Base-by-base conservation (phyloP, 768 basidiomycete genomes). In the Crassisporium funariophilum region DNA sequence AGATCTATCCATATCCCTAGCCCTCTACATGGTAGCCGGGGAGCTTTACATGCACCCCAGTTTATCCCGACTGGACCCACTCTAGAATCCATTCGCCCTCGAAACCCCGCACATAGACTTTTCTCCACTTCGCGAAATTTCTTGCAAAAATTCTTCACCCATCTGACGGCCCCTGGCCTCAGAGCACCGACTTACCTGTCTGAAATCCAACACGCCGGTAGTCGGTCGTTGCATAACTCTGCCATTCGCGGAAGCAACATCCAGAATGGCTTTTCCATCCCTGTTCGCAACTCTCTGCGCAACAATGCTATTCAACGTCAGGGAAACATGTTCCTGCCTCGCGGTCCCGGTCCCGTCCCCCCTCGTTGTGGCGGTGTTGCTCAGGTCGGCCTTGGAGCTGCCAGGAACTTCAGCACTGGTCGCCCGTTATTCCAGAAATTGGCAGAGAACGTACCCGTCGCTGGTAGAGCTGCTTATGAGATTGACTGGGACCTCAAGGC, bases 341-440 rank as follows among this genome's bases (percentile, higher is more conserved):
- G 75, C n/a, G 74, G 77, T 5, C 72, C 79, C 12, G 50, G 61
- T 2, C 61, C 70, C 11, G 53, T 67, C 11, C 64, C 78, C 2
- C 80, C 81, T 6, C 55, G 56, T 15, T 58, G 13, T 46, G 62
- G 62, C 22, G 61, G 65, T 65, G 78, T 86, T 21, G 64, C 78
- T 0, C 84, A 89, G 50, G 78, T 93, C 16, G 91, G 91, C 4
- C 72, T 94, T 2, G 87, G 88, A 27, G 77, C 80, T 0, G 87
- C 84, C 0, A 74, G 91, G 27, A 88, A 82, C 57, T 94, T 93
- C 63, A 82, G 83, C 17, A 79, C 83, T 2, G 77, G 75, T 9
- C 81, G 85, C 2, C 86, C 87, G 3, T 75, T 91, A 35, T 91
- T 92, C 72, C 83, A 90, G 62, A 83, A 87, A 60, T 64, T 94